Base-by-base conservation (phyloP, 768 basidiomycete genomes). In the Suillus subaureus region DNA sequence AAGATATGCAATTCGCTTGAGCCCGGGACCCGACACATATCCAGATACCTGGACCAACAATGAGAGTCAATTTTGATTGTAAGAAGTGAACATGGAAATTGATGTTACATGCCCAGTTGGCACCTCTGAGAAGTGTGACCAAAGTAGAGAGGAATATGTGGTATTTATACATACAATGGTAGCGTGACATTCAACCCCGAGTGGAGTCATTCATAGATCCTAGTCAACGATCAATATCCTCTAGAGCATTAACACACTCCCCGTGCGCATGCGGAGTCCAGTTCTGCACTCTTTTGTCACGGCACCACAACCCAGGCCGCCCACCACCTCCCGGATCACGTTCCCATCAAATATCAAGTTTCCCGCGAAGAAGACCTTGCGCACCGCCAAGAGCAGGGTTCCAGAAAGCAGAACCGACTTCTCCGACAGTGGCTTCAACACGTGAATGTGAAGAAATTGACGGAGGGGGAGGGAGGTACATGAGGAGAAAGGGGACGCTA, bases 401-500 rank as follows among this genome's bases (percentile, higher is more conserved):
- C 82, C 89, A 92, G 42, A 89, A 76, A 6, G 87, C 84, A 6
- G 84, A 78, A 12, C 87, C 87, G 12, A 86, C 69, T 5, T 73
- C 72, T 16, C 67, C 65, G 11, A 69, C 42, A 9, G 66, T 58
- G 28, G 43, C 26, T 42, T 62, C 55, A 21, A 64, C 42, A 4
- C 55, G 52, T n/a, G 39, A 35, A 40, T 47, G 45, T 33, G 67
- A 4, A 4, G 52, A 54, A 63, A 9, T 83, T 2, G 26, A 7
- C 3, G 0, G 49, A 23, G 23, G 26, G 15, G 51, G 82, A 2
- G 94, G 94, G 3, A 97, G 76, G 68, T 96, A 89, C 2, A 97
- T 73, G 15, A 97, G 83, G 63, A 94, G 83, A 64, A 96, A 85
- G 0, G 96, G 96, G 16, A 94, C 83, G 0, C 85, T 82, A 1